Evolutionary conservation across 768 basidiomycete genomes (phyloP), one percentile per base, ranked within the genome.

Genomic region (Hortiboletus flavorubellus): DNA sequence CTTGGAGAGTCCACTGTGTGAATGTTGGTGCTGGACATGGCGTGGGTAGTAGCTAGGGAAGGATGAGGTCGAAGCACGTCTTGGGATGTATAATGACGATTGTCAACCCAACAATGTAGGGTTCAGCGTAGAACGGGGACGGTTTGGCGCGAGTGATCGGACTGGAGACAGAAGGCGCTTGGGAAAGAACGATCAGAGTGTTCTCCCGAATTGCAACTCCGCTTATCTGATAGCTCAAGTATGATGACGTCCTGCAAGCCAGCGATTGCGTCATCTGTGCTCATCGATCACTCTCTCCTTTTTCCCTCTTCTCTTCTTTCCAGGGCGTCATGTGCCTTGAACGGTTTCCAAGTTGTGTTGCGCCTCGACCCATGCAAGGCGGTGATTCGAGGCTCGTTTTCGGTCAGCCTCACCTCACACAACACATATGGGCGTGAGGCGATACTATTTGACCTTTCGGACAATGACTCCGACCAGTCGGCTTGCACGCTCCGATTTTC

Each of bases 1-100:
- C 80, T 73, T 2, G 91, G 71, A 4, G 89, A 89, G 23, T 72
- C 67, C 47, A 96, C 79, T 14, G 62, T 61, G 64, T 75, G 56
- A 56, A 79, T 65, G 61, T 84, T 84, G 49, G 64, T 51, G 33
- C 26, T 42, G 38, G 65, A 49, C 68, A 71, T 71, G 55, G 48
- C 54, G 51, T 33, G 21, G 14, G 38, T 46, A n/a, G 26, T 37
- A 14, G 26, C 23, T 3, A 53, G 38, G n/a, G 14, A 31, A 16
- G 29, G 15, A 51, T 2, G 48, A 1, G 37, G 11, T 5, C 14
- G 29, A 4, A 39, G 31, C 5, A 51, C 23, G 49, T 41, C 39
- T 21, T 35, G 23, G 14, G 11, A n/a, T n/a, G 37, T 38, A 34
- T 5, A 34, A 34, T 12, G 33, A 34, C 11, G 12, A 34, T 34